Percentiles rank a stretch among this genome's conserved stretches.
Evolutionary conservation across 495 filamentous ascomycete species (phyloP).

Genomic region (Aspergillus wentii): DNA sequence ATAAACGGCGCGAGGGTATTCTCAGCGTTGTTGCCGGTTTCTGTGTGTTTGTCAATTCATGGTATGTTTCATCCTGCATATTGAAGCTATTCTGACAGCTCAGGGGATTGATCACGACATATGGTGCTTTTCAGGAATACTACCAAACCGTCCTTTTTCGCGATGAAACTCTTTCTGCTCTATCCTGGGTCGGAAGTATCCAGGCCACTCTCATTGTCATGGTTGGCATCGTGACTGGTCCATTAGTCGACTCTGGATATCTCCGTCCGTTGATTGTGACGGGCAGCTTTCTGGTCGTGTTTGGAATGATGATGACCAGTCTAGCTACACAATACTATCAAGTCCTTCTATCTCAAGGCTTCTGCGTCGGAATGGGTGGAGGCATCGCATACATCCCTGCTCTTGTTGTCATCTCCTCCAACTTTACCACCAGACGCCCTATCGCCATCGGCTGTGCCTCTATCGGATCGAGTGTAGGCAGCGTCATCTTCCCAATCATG

Average conservation of each 20-base stretch:
- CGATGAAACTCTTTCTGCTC: conserved; percentile 19
- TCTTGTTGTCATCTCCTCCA: conserved; percentile 35
- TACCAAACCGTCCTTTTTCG: conserved; percentile 28
- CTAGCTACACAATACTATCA: conserved; percentile 34
- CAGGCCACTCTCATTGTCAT: conserved; percentile 39
- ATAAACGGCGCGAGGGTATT: no score
- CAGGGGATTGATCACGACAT: conserved; percentile 41
- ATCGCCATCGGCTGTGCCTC: conserved; percentile 43
- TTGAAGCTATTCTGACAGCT: no score
- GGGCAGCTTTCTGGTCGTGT: conserved; percentile 31
- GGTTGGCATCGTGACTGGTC: conserved; percentile 34
- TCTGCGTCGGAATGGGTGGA: conserved; percentile 37
- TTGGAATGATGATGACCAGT: conserved; percentile 47
- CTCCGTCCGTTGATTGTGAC: conserved; percentile 22
- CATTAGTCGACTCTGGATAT: conserved; percentile 41
- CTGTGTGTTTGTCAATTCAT: no score
- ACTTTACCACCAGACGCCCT: conserved; percentile 36
- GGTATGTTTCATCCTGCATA: no score
- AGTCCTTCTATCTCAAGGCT: conserved; percentile 33
- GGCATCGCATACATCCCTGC: conserved; percentile 36
- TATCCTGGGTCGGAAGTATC: conserved; percentile 46
- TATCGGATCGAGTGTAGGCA: conserved; percentile 38
- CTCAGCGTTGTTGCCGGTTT: no score
- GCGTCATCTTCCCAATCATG: conserved; percentile 50
- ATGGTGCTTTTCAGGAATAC: conserved; percentile 46